Evolutionary conservation across 2,329 filamentous ascomycete species (phyloP).

Genomic region (Cercospora citrullina): DNA sequence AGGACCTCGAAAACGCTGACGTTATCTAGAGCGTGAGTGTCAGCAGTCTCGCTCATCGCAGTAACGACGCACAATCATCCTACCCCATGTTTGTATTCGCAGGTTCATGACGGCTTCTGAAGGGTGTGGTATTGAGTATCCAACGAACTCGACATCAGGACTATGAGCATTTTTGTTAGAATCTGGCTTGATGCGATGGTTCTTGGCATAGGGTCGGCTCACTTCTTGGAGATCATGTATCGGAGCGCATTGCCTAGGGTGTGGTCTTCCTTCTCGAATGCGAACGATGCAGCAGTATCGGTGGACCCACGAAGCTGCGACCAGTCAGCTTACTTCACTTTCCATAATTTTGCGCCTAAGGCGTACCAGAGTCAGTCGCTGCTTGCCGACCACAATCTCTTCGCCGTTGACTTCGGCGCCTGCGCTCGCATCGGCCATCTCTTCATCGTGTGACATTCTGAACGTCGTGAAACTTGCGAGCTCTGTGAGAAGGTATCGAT

Average conservation of each 20-base stretch:
- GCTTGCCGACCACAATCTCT: conserved; percentile 42
- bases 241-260: conserved; percentile 91
- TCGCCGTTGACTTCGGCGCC: conserved; percentile 48
- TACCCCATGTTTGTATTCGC: conserved; percentile 95
- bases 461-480: background rate
- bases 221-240: conserved; percentile 99
- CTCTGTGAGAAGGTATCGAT: background rate
- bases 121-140: conserved; percentile 95
- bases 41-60: background rate
- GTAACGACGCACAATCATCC: conserved; percentile 33
- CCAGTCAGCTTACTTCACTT: background rate
- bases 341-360: background rate
- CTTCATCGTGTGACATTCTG: conserved; percentile 35
- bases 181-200: conserved; percentile 5
- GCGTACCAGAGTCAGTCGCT: conserved; percentile 48
- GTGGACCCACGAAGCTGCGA: conserved; percentile 75
- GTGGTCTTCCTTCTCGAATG: conserved; percentile 91
- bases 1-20: conserved; percentile 81
- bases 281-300: conserved; percentile 88
- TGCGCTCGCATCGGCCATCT: conserved; percentile 42
- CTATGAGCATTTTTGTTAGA: conserved; percentile 48
- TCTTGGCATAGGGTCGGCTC: conserved; percentile 38
- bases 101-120: conserved; percentile 97
- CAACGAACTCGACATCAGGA: conserved; percentile 95
- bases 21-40: conserved; percentile 57